Evolutionary conservation across 2,329 filamentous ascomycete genomes (phyloP), one percentile per base, ranked within the genome.

Genomic region (Pseudogymnoascus sp.): DNA sequence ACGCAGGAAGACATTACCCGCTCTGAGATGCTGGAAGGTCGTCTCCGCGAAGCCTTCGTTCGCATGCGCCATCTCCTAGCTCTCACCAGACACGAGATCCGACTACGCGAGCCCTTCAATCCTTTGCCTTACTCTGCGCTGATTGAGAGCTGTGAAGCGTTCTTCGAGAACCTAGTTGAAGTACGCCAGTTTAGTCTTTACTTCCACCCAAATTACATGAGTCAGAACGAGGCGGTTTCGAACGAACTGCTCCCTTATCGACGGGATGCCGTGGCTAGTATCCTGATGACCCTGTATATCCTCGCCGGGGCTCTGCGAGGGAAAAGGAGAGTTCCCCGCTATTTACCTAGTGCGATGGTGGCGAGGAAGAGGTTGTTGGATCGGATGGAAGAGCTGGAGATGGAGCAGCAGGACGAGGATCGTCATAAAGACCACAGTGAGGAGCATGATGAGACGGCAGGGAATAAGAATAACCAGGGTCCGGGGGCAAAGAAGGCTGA

Each of bases 11-110:
- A 83, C 62, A 75, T 85, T 12, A 72, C 74, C 62, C 70, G 74
- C 20, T 84, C 82, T 6, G 81, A 85, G 69, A 78, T 81, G 68
- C 76, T 84, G 2, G 82, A 85, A 69, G 81, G 80, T 11, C 77
- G 80, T 30, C 71, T 85, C n/a, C 75, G 82, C 41, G 82, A 85
- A 72, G 81, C 81, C 3, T 84, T 85, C 57, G 79, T 84, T 6
- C 73, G 82, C 41, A 78, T 85, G 59, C 74, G 81, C 39, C 80
- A 85, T 66, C 73, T 85, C 8, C 70, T 84, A 61, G 80, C 80
- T 65, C 74, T 85, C 63, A 83, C 82, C 0, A 77, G 79, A 16
- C 82, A 85, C 65, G 82, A 85, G 66, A 77, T 83, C 64, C 80
- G 82, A 2, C 75, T 85, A 35, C 78, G 82, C 20, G 81, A 76